Evolutionary conservation across 2,329 filamentous ascomycete species (phyloP).

Genomic region (Fusarium stilboides): DNA sequence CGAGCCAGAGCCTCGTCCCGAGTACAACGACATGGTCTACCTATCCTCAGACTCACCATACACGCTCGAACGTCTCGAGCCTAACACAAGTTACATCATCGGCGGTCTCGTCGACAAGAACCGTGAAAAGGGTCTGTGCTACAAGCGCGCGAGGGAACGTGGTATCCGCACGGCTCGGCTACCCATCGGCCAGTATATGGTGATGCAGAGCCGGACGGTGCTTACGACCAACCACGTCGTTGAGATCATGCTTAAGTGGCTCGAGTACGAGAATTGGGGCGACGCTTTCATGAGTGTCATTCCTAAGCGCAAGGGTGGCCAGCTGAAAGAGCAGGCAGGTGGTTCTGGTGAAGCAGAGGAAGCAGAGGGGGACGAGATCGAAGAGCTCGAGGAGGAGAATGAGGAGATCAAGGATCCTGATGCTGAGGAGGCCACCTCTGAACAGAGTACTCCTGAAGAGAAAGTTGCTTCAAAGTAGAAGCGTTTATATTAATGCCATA

Average conservation of each 20-base stretch:
- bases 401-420: constrained; percentile 49
- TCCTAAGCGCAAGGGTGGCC: constrained; percentile 89
- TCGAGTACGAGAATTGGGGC: constrained; percentile 93
- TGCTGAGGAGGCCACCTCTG: constrained; percentile 10
- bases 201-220: constrained; percentile 89
- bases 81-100: constrained; percentile 92
- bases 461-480: constrained; percentile 29
- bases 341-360: constrained; percentile 41
- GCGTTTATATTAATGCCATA: constrained; percentile 34
- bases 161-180: constrained; percentile 91
- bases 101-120: constrained; percentile 97
- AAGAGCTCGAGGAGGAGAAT: constrained; percentile 51
- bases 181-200: constrained; percentile 95
- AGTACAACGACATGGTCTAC: constrained; percentile 77
- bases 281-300: constrained; percentile 90
- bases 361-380: constrained; percentile 46
- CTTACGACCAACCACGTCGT: constrained; percentile 96
- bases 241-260: constrained; percentile 95
- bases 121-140: constrained; percentile 93
- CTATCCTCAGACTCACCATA: constrained; percentile 92
- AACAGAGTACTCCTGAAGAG: constrained; percentile 16
- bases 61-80: constrained; percentile 85
- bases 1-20: constrained; percentile 52
- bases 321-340: constrained; percentile 65
- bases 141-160: constrained; percentile 80